These are phyloP conservation scores for Crassisporium funariophilum DNA, from an alignment of 768 basidiomycete species.

Conservation along the genomic window DNA sequence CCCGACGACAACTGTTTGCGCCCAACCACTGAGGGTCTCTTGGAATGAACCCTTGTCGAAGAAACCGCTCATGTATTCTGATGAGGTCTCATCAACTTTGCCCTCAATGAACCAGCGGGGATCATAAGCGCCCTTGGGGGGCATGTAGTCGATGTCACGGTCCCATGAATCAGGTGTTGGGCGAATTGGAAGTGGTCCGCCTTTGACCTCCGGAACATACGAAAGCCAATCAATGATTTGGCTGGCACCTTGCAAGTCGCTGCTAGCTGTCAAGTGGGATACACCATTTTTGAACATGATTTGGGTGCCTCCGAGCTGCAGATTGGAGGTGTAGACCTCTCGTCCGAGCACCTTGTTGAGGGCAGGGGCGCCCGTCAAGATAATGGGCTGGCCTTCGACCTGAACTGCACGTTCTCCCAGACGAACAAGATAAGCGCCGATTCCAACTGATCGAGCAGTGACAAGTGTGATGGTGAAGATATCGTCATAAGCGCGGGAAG, in stretches of 20 bases:
- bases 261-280: slow-evolving; percentile 92
- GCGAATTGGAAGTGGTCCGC: slow-evolving; percentile 78
- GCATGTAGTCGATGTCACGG: slow-evolving; percentile 85
- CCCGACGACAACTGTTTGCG: slow-evolving; percentile 97
- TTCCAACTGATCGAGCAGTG: slow-evolving; percentile 97
- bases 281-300: slow-evolving; percentile 99
- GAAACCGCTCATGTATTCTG: slow-evolving; percentile 85
- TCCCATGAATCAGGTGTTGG: slow-evolving; percentile 83
- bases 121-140: slow-evolving; percentile 94
- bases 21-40: slow-evolving; percentile 98
- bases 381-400: slow-evolving; percentile 99
- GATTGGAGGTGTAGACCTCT: slow-evolving; percentile 97
- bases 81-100: slow-evolving; percentile 80
- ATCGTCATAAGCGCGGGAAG: slow-evolving; percentile 97
- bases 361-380: slow-evolving; percentile 94
- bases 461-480: slow-evolving; percentile 99
- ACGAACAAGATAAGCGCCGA: slow-evolving; percentile 97
- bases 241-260: slow-evolving; percentile 93
- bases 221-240: slow-evolving; percentile 95
- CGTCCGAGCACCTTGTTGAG: slow-evolving; percentile 99
- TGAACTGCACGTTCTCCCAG: slow-evolving; percentile 97
- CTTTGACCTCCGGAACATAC: slow-evolving; percentile 85
- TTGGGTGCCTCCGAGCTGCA: slow-evolving; percentile 99
- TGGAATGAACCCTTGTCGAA: slow-evolving; percentile 98
- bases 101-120: slow-evolving; percentile 98